Evolutionary conservation across 1,139 yeast genomes (phyloP), one percentile per base, ranked within the genome.

Genomic region (Zygoascus hellenicus): DNA sequence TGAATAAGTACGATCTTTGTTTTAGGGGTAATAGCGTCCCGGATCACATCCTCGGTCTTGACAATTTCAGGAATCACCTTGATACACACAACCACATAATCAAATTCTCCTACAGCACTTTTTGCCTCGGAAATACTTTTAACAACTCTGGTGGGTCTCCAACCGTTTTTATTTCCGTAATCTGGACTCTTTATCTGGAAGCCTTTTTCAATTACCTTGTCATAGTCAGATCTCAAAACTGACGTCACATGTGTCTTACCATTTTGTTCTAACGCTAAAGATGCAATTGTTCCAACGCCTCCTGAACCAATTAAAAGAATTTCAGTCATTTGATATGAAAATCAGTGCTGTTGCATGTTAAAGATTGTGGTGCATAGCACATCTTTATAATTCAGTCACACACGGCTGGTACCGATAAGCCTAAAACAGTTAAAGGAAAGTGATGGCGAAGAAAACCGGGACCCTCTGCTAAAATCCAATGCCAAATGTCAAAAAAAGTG

Each of bases 271-370:
- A 84, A 69, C 0, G 83, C 76, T 42, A 80, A 73, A 0, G 89
- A 82, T 5, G 83, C 82, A 40, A 84, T 74, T 36, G 82, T 72
- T 13, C 94, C 94, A 1, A 84, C 88, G 26, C 90, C 89, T 9
- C 89, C 89, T 54, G 81, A 70, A 9, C 89, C 89, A 32, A 82
- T 71, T n/a, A 78, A 63, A 29, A 81, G 68, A 37, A 43, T 31
- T 17, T 43, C 32, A 14, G 32, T 30, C 41, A 31, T 43, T 5
- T 11, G 9, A 4, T 6, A 6, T 9, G 40, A 11, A 13, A 5
- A 22, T 7, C 7, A 7, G 17, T 13, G 17, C 5, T 34, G 38
- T 6, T 17, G 5, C 5, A 6, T 13, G 19, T 5, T 7, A 33
- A 7, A 22, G 7, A 22, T 22, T 22, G 26, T 22, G 26, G 26